phyloP scores from a whole-genome alignment of 306 rosid genomes.

The Prunus salicina region DNA sequence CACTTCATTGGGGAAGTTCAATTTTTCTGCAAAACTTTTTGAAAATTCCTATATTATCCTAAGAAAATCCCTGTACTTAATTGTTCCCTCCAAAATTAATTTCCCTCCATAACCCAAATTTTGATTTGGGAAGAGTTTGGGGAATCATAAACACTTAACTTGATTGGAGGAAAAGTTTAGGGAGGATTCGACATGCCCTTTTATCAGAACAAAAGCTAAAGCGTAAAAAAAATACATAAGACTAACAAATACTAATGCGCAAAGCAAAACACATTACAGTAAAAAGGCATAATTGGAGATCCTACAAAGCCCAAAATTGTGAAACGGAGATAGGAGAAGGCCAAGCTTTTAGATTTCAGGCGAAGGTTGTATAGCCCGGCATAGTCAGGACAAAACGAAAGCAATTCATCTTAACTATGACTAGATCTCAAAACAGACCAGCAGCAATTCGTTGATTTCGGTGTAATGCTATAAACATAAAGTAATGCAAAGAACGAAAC shows the following conservation, averaged over 20 bases:
- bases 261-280: background rate
- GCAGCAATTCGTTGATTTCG: background rate
- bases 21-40: background rate
- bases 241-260: background rate
- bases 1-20: background rate
- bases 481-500: background rate
- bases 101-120: background rate
- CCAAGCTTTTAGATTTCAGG: background rate
- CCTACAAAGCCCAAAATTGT: background rate
- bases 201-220: background rate
- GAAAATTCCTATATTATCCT: background rate
- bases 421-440: conserved; percentile 1
- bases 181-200: background rate
- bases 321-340: background rate
- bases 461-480: background rate
- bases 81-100: background rate
- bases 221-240: background rate
- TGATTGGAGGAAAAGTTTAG: background rate
- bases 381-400: background rate
- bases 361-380: background rate
- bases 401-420: background rate
- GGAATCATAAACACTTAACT: background rate
- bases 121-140: background rate
- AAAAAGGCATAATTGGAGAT: background rate
- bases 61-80: background rate